Evolutionary conservation across 2,329 filamentous ascomycete species (phyloP), one percentile per base, ranked within the genome.

Genomic region (Diaporthe longicolla): DNA sequence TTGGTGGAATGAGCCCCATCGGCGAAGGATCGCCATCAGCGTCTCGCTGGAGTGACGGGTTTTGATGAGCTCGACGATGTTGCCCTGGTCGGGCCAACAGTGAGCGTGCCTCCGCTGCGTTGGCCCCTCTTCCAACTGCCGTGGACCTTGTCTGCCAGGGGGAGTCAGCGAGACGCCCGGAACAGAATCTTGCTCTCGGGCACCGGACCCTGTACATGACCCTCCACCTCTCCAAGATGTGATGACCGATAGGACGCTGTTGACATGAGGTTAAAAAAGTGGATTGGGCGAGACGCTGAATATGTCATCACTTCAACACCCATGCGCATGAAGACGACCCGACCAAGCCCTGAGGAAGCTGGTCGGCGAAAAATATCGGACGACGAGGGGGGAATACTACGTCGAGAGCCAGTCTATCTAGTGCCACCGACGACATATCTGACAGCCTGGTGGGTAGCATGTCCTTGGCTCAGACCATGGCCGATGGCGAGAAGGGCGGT

Each of bases 61-160:
- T 24, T 13, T 13, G n/a, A 10, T 37, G n/a, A 37, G 32, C 48
- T 40, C 26, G 11, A 52, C 26, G 11, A 52, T 17, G 19, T 1
- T 52, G 10, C 35, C 26, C 55, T 29, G 45, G 4, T 32, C 19
- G 37, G 43, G 57, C 57, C 70, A 71, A 71, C 70, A 24, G 48
- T 63, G 32, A 40, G 32, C n/a, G 24, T 17, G 35, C 48, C 35
- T 50, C 59, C 32, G 70, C 45, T 57, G 26, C 29, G 48, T 71
- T 71, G 57, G 70, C 57, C 59, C 70, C 70, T 71, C 70, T 32
- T 37, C 24, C 57, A 71, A 63, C 70, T 63, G 45, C 57, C 70
- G 57, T 71, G 57, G 57, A 71, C 70, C 70, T 63, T 71, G 70
- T 71, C 45, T 63, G 70, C 32, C 70, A 71, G 70, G 70, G 69